Base-by-base conservation (phyloP, 441 rosid species). In the Monsonia emarginata region DNA sequence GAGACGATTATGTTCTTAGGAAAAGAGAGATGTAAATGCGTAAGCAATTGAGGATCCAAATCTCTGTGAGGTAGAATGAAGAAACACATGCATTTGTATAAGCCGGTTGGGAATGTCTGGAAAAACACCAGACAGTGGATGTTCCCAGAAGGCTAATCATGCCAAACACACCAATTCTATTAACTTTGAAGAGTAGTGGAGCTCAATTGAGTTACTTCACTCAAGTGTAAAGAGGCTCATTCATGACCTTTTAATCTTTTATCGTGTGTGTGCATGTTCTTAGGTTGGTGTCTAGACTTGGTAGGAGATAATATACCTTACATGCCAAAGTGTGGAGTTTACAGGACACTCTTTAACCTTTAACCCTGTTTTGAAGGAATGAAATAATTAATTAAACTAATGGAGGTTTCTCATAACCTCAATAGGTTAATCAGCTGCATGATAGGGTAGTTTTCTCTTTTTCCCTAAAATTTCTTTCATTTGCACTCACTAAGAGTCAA, bases 211-310 rank as follows among this genome's bases (percentile, higher is more conserved):
- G 58, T 21, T 52, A 24, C 27, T 52, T 52, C 8, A 52, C 58
- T 52, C 27, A 21, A 52, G 10, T 52, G 58, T 24, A 21, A 52
- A 8, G 42, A 22, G 14, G 14, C 0, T 4, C 36, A 40, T 7
- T 21, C 42, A 11, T 36, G 1, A 52, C 26, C 57, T 7, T 52
- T 21, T 7, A 52, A 21, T 9, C 4, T 52, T 52, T 21, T 21
- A n/a, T n/a, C n/a, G n/a, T n/a, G n/a, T 50, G 16, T 18, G 21
- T 7, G 25, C 58, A 22, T 52, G 58, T 52, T 52, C 58, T 9
- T 52, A 21, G 58, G 58, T 52, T 52, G 58, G 27, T 22, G 52
- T n/a, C n/a, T n/a, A n/a, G n/a, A n/a, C n/a, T n/a, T n/a, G n/a
- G n/a, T n/a, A n/a, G n/a, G n/a, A n/a, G n/a, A n/a, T n/a, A n/a